Percentiles rank a stretch among this genome's conserved stretches.
phyloP scores from a whole-genome alignment of 2,329 filamentous ascomycete species.

The Calycina herbarum region DNA sequence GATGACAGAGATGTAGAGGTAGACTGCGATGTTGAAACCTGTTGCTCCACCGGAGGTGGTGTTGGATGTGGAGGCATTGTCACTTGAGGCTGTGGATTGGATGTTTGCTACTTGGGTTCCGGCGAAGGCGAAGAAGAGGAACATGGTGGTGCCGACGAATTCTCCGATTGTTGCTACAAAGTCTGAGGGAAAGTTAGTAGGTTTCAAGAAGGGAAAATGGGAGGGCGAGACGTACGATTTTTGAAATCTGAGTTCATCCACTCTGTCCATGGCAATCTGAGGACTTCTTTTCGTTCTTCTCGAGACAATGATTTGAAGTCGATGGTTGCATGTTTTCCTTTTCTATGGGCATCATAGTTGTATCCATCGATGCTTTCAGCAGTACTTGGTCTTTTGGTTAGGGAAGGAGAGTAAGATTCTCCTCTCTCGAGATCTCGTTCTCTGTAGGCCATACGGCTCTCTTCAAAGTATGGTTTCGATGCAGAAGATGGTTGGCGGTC shows the following conservation, averaged over 20 bases:
- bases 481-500: constrained; percentile 23
- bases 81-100: constrained; percentile 33
- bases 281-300: constrained; percentile 45
- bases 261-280: constrained; percentile 46
- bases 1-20: constrained; percentile 38
- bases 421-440: constrained; percentile 26
- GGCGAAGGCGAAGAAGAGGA: constrained; percentile 39
- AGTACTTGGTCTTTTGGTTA: constrained; percentile 19
- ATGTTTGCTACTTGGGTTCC: constrained; percentile 35
- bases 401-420: constrained; percentile 12
- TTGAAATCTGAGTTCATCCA: constrained; percentile 51
- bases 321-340: constrained; percentile 24
- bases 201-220: constrained; percentile 18
- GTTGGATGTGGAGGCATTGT: constrained; percentile 21
- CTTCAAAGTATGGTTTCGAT: constrained; percentile 31
- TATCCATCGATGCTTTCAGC: constrained; percentile 32
- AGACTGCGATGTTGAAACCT: constrained; percentile 45
- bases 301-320: constrained; percentile 43
- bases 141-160: constrained; percentile 40
- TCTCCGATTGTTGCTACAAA: constrained; percentile 34
- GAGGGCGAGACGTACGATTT: constrained; percentile 37
- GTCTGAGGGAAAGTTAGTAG: constrained; percentile 21
- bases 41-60: constrained; percentile 47
- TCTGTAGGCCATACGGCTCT: constrained; percentile 21
- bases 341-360: constrained; percentile 26